These are phyloP conservation scores for Bolboschoenoplectus hybrid DNA, from an alignment of 202 grass and related monocot genomes.

Conservation along the genomic window DNA sequence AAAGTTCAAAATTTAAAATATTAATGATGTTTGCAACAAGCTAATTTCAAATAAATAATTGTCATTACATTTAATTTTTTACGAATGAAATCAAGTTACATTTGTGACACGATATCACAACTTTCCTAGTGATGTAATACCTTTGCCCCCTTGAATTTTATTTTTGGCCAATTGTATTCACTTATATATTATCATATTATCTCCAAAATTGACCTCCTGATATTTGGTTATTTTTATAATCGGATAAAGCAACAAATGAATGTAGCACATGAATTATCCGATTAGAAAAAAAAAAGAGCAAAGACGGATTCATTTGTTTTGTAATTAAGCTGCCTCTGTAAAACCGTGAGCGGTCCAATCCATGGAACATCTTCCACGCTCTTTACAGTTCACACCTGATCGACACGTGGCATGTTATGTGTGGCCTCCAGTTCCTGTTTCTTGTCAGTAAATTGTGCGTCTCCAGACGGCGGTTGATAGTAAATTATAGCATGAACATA, in stretches of 20 bases:
- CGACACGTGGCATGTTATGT: not conserved
- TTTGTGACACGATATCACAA: not conserved
- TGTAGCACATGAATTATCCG: no score
- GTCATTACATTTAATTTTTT: no score
- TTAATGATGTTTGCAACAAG: not conserved
- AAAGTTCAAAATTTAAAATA: no score
- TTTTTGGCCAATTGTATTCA: not conserved
- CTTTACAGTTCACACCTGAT: not conserved
- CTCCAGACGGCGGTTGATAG: not conserved
- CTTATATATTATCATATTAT: not conserved
- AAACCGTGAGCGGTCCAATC: slow-evolving; percentile 5
- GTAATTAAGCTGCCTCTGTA: not conserved
- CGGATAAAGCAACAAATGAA: not conserved
- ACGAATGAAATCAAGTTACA: not conserved
- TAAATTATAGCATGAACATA: not conserved
- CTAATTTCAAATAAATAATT: not conserved
- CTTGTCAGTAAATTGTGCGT: not conserved
- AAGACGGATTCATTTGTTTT: slow-evolving; percentile 21
- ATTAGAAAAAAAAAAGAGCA: not conserved
- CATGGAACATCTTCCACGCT: not conserved
- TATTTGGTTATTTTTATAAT: slow-evolving; percentile 14
- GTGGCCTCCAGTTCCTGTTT: not conserved
- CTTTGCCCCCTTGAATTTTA: not conserved
- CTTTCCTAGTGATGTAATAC: slow-evolving; percentile 11
- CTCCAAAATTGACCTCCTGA: slow-evolving; percentile 20